Evolutionary conservation across 2,329 filamentous ascomycete genomes (phyloP).

Genomic region (Fusarium buharicum): DNA sequence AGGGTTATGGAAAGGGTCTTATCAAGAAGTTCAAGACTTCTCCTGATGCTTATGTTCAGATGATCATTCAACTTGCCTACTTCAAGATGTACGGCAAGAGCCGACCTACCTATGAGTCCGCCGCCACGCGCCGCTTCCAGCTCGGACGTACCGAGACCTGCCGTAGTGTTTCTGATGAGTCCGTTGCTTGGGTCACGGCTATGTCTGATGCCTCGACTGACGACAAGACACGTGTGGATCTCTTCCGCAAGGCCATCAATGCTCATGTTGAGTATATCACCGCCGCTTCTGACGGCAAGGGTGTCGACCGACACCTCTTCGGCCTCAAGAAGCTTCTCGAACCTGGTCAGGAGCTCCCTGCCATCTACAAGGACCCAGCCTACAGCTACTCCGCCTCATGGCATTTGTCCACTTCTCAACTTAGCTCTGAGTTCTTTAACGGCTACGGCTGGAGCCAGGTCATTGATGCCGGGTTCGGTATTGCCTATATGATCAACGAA

Average conservation of each 20-base stretch:
- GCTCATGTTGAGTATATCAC: slow-evolving; percentile 91
- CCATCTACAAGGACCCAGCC: slow-evolving; percentile 87
- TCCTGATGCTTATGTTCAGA: slow-evolving; percentile 96
- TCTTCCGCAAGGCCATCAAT: slow-evolving; percentile 84
- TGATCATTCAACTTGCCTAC: slow-evolving; percentile 98
- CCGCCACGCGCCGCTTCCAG: slow-evolving; percentile 93
- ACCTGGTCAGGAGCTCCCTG: slow-evolving; percentile 81
- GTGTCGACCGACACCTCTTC: slow-evolving; percentile 96
- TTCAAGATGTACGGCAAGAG: slow-evolving; percentile 99
- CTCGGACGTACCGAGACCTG: slow-evolving; percentile 96
- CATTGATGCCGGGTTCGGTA: slow-evolving; percentile 93
- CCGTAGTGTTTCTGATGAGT: slow-evolving; percentile 89
- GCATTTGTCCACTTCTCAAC: slow-evolving; percentile 88
- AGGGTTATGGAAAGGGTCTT: slow-evolving; percentile 96
- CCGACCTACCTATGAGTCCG: slow-evolving; percentile 96
- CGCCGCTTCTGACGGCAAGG: slow-evolving; percentile 89
- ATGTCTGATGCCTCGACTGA: slow-evolving; percentile 77
- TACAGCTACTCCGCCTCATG: slow-evolving; percentile 86
- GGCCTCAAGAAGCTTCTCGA: slow-evolving; percentile 91
- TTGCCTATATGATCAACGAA: slow-evolving; percentile 99
- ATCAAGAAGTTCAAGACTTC: slow-evolving; percentile 99
- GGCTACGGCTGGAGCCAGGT: slow-evolving; percentile 99
- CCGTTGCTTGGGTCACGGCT: slow-evolving; percentile 86
- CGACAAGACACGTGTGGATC: slow-evolving; percentile 72
- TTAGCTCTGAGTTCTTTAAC: slow-evolving; percentile 98